phyloP scores from a whole-genome alignment of 1,139 yeast genomes.

The Groenewaldozyma auringiensis region DNA sequence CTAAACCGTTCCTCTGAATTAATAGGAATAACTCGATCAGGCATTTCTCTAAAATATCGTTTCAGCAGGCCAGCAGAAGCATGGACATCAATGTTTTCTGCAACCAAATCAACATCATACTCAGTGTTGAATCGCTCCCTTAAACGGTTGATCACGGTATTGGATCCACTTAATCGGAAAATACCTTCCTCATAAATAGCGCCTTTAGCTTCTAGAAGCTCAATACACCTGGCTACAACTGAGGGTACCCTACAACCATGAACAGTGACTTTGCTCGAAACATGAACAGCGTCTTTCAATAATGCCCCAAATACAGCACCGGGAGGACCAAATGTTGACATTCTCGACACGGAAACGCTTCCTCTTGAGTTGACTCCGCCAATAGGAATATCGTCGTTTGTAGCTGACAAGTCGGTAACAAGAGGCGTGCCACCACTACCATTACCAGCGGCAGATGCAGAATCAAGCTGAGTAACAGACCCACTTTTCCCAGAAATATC shows the following conservation, averaged over 20 bases:
- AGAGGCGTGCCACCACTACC: neutral
- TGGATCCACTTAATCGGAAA: conserved; percentile 85
- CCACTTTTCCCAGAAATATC: neutral
- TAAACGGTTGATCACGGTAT: conserved; percentile 63
- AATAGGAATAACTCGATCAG: conserved; percentile 54
- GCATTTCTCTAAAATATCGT: conserved; percentile 64
- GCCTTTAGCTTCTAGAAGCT: conserved; percentile 54
- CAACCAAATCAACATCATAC: conserved; percentile 60
- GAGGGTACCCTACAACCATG: conserved; percentile 52
- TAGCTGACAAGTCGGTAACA: neutral
- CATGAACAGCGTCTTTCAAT: conserved; percentile 43
- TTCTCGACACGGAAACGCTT: neutral
- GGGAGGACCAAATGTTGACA: conserved; percentile 1
- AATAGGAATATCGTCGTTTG: neutral
- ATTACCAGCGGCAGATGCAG: neutral
- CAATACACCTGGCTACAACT: conserved; percentile 68
- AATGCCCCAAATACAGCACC: conserved; percentile 56
- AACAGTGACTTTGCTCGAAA: conserved; percentile 37
- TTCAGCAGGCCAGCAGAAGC: conserved; percentile 75
- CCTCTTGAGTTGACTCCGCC: no score
- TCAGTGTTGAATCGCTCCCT: conserved; percentile 54
- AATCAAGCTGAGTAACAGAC: neutral
- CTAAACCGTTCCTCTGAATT: conserved; percentile 38
- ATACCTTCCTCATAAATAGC: conserved; percentile 86
- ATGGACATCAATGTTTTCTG: conserved; percentile 51